Evolutionary conservation across 192 early-diverging fungal species (phyloP).

Genomic region (Entrophospora sp.): DNA sequence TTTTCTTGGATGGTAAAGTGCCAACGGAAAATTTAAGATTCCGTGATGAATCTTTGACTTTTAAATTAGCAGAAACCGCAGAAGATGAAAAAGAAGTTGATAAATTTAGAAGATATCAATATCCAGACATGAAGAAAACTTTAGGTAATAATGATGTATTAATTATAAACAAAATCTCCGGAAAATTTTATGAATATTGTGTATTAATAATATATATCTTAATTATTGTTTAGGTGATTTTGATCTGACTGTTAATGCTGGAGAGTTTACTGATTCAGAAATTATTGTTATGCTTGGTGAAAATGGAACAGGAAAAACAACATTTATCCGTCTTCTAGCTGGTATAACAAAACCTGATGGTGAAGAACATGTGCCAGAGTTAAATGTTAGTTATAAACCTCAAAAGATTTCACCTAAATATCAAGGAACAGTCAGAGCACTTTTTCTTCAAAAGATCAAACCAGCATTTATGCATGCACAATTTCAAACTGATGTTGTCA

Average conservation of each 20-base stretch:
- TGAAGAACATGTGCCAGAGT: constrained; percentile 68
- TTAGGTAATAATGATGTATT: too few species aligned
- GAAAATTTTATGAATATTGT: too few species aligned
- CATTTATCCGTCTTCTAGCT: constrained; percentile 90
- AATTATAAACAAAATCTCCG: too few species aligned
- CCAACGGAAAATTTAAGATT: constrained; percentile 99
- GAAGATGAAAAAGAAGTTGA: constrained; percentile 57
- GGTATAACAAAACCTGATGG: constrained; percentile 71
- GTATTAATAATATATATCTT: background rate
- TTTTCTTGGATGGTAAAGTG: constrained; percentile 94
- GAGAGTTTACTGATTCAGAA: constrained; percentile 93
- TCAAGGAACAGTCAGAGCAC: constrained; percentile 82
- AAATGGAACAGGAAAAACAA: constrained; percentile 98
- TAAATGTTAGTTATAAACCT: constrained; percentile 93
- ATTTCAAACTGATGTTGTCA: constrained; percentile 94
- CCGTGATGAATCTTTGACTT: constrained; percentile 90
- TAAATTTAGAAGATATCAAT: constrained; percentile 68
- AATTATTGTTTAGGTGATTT: constrained; percentile 53
- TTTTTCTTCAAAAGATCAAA: constrained; percentile 85
- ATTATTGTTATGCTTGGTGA: constrained; percentile 97
- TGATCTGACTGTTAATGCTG: constrained; percentile 63
- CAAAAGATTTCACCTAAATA: constrained; percentile 98
- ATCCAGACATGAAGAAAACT: constrained; percentile 84
- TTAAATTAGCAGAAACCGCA: constrained; percentile 86
- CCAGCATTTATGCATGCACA: constrained; percentile 79